Percentiles rank a stretch among this genome's conserved stretches.
phyloP scores from a whole-genome alignment of 345 rosid genomes.

The Triadica sebifera region DNA sequence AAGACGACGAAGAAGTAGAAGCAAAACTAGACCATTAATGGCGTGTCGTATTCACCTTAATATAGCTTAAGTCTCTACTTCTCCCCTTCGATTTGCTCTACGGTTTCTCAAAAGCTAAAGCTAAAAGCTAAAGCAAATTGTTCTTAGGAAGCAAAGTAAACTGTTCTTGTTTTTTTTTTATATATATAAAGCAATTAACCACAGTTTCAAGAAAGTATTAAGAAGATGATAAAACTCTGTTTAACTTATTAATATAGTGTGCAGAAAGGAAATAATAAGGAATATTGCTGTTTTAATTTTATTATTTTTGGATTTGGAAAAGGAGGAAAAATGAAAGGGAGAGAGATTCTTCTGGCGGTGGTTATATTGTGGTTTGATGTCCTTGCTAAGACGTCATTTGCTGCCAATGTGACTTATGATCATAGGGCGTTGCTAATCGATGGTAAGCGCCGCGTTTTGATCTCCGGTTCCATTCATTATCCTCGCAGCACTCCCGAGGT shows the following conservation, averaged over 20 bases:
- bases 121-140: neutral
- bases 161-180: too few species aligned
- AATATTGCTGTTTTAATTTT: neutral
- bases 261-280: neutral
- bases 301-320: neutral
- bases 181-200: neutral
- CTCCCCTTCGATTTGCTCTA: slow-evolving; percentile 4
- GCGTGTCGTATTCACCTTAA: slow-evolving; percentile 7
- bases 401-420: slow-evolving; percentile 71
- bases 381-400: slow-evolving; percentile 39
- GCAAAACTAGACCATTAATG: slow-evolving; percentile 1
- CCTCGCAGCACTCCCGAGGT: slow-evolving; percentile 97
- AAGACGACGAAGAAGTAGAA: neutral
- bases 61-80: neutral
- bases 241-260: neutral
- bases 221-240: neutral
- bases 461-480: slow-evolving; percentile 95
- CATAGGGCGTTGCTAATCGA: slow-evolving; percentile 69
- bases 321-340: slow-evolving; percentile 2
- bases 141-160: neutral
- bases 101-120: slow-evolving; percentile 3
- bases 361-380: neutral
- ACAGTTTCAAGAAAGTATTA: neutral
- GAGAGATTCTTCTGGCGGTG: slow-evolving; percentile 18
- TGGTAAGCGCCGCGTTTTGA: slow-evolving; percentile 67